A percentile compares a stretch with the other conserved stretches of the same genome.
These are phyloP conservation scores for Saccharomyces hybrid DNA, from an alignment of 1,139 yeast genomes.

Conservation along the genomic window DNA sequence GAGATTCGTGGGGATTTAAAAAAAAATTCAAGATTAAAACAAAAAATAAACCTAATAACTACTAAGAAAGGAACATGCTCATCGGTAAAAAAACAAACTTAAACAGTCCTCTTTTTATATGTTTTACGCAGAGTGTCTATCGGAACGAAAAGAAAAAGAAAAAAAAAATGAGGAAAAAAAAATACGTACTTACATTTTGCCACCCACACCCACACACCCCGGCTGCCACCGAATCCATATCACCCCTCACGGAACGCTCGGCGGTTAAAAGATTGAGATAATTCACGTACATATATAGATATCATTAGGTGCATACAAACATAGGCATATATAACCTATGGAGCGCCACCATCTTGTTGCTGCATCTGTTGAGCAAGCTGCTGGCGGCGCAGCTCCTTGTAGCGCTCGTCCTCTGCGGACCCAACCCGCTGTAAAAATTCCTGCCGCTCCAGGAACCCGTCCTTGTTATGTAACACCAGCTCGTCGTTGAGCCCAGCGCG, in stretches of 20 bases:
- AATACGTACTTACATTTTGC: not conserved
- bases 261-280: not conserved
- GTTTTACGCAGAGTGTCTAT: not conserved
- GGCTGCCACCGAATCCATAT: not conserved
- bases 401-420: constrained; percentile 53
- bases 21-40: constrained; percentile 16
- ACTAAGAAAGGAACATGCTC: not conserved
- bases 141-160: not conserved
- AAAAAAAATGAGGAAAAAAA: too few relatives aligned
- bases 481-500: constrained; percentile 79
- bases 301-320: not conserved
- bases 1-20: constrained; percentile 49
- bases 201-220: not conserved
- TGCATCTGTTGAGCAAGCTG: constrained; percentile 28
- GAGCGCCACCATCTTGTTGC: constrained; percentile 6
- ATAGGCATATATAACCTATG: not conserved
- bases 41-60: not conserved
- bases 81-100: not conserved
- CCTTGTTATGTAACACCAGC: constrained; percentile 62
- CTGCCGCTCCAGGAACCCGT: constrained; percentile 85
- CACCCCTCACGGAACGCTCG: not conserved
- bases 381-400: constrained; percentile 46
- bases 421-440: constrained; percentile 80
- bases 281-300: too few relatives aligned
- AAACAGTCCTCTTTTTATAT: not conserved